Base-by-base conservation (phyloP, 148 eudicot genomes). In the Euryodendron excelsum region DNA sequence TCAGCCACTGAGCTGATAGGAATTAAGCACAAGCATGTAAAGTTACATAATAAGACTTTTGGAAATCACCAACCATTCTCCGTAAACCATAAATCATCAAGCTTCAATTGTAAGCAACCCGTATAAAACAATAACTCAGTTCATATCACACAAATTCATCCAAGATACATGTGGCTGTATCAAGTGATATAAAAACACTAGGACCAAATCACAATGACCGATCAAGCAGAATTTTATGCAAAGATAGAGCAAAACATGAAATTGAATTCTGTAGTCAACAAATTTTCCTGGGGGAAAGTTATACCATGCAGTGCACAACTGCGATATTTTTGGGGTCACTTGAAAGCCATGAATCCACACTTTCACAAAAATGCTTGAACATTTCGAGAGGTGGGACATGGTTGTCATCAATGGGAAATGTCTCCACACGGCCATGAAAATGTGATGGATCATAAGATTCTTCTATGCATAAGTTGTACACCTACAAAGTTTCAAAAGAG, bases 241-340 rank as follows among this genome's bases (percentile, higher is more conserved):
- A 30, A 50, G 12, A 14, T 20, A 12, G 50, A 28, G 31, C 59
- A 71, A 36, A 47, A 23, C 37, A 27, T 4, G 21, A 23, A n/a
- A 55, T 17, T 56, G 17, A 52, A n/a, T n/a, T n/a, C n/a, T n/a
- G n/a, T n/a, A n/a, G n/a, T n/a, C n/a, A n/a, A n/a, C n/a, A n/a
- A n/a, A n/a, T n/a, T n/a, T n/a, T n/a, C n/a, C n/a, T n/a, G n/a
- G n/a, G n/a, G n/a, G n/a, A n/a, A n/a, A 75, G 31, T 53, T 48
- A 63, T 78, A 90, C 93, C 93, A 88, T 90, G 87, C 93, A 90
- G 77, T 88, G 91, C 47, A 88, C 75, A 37, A 85, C 91, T 55
- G 86, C 90, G 52, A 87, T 85, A 75, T 88, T 90, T 68, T 85
- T 82, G 3, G 90, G 84, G 69, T 90, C 82, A 13, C 82, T 72